A percentile compares a stretch with the other conserved stretches of the same genome.
Evolutionary conservation across 768 basidiomycete genomes (phyloP).

Genomic region (Trametopsis cervina): DNA sequence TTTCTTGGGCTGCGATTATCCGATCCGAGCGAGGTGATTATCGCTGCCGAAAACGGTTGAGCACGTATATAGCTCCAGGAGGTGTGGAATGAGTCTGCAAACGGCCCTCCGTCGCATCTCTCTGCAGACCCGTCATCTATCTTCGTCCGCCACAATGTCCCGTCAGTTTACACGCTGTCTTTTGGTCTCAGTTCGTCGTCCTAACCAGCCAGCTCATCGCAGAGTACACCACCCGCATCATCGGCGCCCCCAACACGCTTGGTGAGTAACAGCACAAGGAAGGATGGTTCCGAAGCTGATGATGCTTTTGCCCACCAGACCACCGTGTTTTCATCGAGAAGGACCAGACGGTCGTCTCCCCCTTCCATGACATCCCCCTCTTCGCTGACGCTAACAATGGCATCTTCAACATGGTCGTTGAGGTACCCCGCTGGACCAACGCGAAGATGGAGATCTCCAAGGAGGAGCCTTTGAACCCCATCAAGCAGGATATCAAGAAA

Average conservation of each 20-base stretch:
- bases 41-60: conserved; percentile 8
- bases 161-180: conserved; percentile 34
- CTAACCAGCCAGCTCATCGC: conserved; percentile 13
- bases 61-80: conserved; percentile 4
- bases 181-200: conserved; percentile 7
- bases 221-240: conserved; percentile 72
- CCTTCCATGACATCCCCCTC: conserved; percentile 96
- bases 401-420: conserved; percentile 98
- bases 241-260: conserved; percentile 89
- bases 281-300: conserved; percentile 2
- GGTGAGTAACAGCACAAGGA: conserved; percentile 42
- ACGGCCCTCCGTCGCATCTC: conserved; percentile 42
- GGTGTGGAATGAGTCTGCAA: conserved; percentile 18
- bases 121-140: conserved; percentile 57
- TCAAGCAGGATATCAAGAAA: conserved; percentile 99
- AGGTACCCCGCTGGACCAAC: conserved; percentile 99
- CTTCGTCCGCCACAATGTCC: conserved; percentile 44
- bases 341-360: conserved; percentile 74
- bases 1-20: conserved; percentile 13
- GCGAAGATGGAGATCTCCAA: conserved; percentile 99
- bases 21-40: conserved; percentile 17
- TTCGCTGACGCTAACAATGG: conserved; percentile 94
- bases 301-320: conserved; percentile 42
- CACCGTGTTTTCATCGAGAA: conserved; percentile 94
- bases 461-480: conserved; percentile 98